phyloP scores from a whole-genome alignment of 257 asterid species.

The Lithospermum erythrorhizon region DNA sequence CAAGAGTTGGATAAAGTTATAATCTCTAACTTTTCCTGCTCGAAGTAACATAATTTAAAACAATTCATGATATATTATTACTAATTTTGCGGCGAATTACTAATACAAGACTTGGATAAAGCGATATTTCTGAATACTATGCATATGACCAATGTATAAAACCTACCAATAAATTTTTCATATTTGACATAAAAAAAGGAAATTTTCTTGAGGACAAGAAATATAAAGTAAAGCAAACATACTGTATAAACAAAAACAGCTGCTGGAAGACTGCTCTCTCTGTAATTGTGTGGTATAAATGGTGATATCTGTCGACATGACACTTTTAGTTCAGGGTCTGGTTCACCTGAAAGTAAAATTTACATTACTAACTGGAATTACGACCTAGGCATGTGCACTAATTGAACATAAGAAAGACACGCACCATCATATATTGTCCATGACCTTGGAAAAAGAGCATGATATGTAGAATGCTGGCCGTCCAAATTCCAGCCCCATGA shows the following conservation, averaged over 20 bases:
- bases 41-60: neutral
- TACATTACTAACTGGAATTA: conserved; percentile 6
- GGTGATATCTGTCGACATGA: conserved; percentile 99
- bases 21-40: conserved; percentile 8
- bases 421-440: conserved; percentile 97
- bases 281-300: conserved; percentile 88
- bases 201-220: neutral
- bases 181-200: neutral
- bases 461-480: conserved; percentile 97
- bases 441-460: conserved; percentile 93
- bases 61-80: neutral
- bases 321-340: conserved; percentile 89
- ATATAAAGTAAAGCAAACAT: conserved; percentile 22
- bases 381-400: conserved; percentile 7
- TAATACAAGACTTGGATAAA: too few relatives aligned
- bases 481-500: conserved; percentile 98
- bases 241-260: conserved; percentile 95
- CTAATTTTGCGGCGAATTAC: too few relatives aligned
- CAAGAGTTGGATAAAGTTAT: conserved; percentile 5
- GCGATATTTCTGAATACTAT: too few relatives aligned
- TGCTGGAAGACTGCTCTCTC: conserved; percentile 98
- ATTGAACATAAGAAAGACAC: conserved; percentile 10
- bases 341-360: conserved; percentile 63
- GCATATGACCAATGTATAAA: neutral
- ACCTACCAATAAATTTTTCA: neutral